A percentile compares a stretch with the other conserved stretches of the same genome.
Evolutionary conservation across 192 early-diverging fungal species (phyloP).

Genomic region (Thoreauomyces humboldtii): DNA sequence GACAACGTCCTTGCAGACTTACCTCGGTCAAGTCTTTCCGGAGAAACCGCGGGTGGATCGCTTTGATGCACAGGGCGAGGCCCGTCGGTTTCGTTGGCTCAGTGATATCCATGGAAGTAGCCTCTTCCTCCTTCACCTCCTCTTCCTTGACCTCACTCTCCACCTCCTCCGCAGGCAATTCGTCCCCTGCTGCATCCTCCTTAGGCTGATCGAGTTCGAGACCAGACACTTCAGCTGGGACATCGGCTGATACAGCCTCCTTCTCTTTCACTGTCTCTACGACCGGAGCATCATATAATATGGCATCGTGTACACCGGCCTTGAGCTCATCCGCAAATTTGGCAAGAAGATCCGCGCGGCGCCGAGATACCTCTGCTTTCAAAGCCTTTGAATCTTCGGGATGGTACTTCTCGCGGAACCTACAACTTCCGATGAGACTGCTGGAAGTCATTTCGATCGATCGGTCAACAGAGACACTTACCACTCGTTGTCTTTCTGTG

Average conservation of each 20-base stretch:
- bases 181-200: background rate
- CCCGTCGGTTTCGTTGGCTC: conserved; percentile 26
- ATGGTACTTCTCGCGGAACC: conserved; percentile 89
- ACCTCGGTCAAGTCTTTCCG: conserved; percentile 66
- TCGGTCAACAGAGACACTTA: conserved; percentile 22
- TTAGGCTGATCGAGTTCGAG: too few relatives aligned
- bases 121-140: too few relatives aligned
- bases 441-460: too few relatives aligned
- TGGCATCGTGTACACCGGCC: conserved; percentile 65
- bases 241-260: conserved; percentile 20
- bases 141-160: conserved; percentile 17
- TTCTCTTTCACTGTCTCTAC: conserved; percentile 13
- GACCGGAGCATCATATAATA: conserved; percentile 55
- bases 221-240: too few relatives aligned
- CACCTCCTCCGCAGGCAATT: background rate
- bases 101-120: background rate
- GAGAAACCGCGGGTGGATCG: conserved; percentile 67
- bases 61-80: conserved; percentile 73
- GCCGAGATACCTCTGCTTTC: conserved; percentile 45
- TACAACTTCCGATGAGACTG: too few relatives aligned
- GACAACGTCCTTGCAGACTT: too few relatives aligned
- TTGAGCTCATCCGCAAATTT: conserved; percentile 66
- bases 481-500: conserved; percentile 84
- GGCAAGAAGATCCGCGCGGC: conserved; percentile 54
- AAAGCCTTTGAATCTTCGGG: conserved; percentile 63